Evolutionary conservation across 1,284 basidiomycete species (phyloP).

Genomic region (Ceratobasidium sp.): DNA sequence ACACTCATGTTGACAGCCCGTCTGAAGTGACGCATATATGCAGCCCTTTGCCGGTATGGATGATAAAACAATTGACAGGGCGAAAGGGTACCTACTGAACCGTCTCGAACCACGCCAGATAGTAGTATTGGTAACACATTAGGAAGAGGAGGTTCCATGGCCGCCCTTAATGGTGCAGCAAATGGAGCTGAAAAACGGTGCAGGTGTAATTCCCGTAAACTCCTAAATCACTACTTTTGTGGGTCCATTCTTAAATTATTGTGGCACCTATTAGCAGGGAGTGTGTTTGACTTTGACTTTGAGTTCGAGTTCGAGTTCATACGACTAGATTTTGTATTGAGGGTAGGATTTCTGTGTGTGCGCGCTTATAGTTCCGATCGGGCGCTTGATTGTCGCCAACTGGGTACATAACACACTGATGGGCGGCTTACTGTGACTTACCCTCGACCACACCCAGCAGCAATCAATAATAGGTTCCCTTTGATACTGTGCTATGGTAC

Average conservation of each 20-base stretch:
- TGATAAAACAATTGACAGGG: constrained; percentile 73
- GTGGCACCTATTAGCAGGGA: too few relatives aligned
- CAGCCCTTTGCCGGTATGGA: constrained; percentile 68
- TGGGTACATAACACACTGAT: too few relatives aligned
- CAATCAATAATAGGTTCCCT: too few relatives aligned
- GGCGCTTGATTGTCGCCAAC: too few relatives aligned
- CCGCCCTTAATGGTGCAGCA: constrained; percentile 13
- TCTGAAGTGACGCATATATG: neutral
- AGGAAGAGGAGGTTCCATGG: constrained; percentile 89
- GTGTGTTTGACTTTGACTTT: too few relatives aligned
- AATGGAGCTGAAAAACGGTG: constrained; percentile 40
- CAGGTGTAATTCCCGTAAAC: neutral
- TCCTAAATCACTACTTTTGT: neutral
- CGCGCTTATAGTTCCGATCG: too few relatives aligned
- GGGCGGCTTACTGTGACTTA: too few relatives aligned
- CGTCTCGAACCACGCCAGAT: constrained; percentile 70
- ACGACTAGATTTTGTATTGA: too few relatives aligned
- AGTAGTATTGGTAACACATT: constrained; percentile 86
- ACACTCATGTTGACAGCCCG: neutral
- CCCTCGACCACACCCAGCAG: too few relatives aligned
- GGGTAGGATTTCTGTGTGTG: too few relatives aligned
- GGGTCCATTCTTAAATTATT: neutral
- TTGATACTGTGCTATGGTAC: too few relatives aligned
- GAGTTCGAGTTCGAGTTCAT: too few relatives aligned
- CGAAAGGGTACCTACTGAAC: constrained; percentile 68